A percentile compares a stretch with the other conserved stretches of the same genome.
Conservation (phyloP, 2,329 filamentous ascomycete genomes). For the Colletotrichum higginsianum region DNA sequence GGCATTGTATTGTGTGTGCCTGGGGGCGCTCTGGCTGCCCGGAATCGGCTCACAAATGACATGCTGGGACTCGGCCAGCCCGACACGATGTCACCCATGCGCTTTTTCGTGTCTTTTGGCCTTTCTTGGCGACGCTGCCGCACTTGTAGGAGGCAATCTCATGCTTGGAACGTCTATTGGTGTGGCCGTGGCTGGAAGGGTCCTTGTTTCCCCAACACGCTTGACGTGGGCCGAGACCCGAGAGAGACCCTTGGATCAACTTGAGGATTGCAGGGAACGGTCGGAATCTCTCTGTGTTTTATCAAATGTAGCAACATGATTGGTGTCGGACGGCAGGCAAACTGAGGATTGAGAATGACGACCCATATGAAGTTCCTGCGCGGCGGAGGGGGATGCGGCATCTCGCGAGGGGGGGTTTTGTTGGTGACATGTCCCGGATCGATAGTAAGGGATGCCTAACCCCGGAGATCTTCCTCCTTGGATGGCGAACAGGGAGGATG, state of each 20-base stretch:
- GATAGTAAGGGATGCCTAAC: neutral
- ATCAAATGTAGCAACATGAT: neutral
- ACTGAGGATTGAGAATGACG: neutral
- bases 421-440: slow-evolving; percentile 1
- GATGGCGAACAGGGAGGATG: neutral
- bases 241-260: neutral
- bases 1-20: neutral
- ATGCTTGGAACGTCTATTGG: neutral
- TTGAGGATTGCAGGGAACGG: neutral
- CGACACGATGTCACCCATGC: neutral
- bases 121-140: neutral
- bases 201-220: neutral
- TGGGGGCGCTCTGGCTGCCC: neutral
- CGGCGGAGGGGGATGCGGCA: slow-evolving; percentile 19
- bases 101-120: neutral
- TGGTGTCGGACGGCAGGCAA: neutral
- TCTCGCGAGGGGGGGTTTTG: neutral
- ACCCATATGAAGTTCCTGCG: slow-evolving; percentile 20
- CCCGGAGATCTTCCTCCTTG: no score
- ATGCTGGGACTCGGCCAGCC: neutral
- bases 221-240: neutral
- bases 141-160: neutral
- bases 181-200: neutral
- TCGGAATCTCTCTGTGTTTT: neutral
- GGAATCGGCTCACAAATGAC: no score